Evolutionary conservation across 768 basidiomycete species (phyloP).

Genomic region (Phallus indusiatus): DNA sequence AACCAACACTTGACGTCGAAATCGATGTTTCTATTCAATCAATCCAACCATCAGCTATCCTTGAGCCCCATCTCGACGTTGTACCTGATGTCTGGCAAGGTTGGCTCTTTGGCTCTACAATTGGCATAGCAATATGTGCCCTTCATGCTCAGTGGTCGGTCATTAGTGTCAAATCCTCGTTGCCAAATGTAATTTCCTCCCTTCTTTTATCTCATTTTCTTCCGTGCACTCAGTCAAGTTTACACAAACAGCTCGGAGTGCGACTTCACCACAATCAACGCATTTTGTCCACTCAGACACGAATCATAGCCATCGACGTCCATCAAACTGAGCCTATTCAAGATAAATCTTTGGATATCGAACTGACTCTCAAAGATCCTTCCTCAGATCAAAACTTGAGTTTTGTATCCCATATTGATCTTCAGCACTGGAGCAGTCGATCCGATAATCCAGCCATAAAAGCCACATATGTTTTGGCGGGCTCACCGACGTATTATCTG

Average conservation of each 20-base stretch:
- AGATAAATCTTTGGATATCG: neutral
- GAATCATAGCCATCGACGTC: slow-evolving; percentile 46
- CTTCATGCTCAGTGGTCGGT: slow-evolving; percentile 49
- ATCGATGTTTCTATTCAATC: slow-evolving; percentile 37
- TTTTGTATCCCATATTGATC: neutral
- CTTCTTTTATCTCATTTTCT: neutral
- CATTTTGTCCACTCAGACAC: slow-evolving; percentile 55
- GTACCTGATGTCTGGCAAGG: slow-evolving; percentile 66
- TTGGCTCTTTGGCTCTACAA: slow-evolving; percentile 58
- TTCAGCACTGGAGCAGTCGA: neutral
- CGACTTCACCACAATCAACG: slow-evolving; percentile 19
- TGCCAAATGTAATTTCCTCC: neutral
- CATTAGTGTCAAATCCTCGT: slow-evolving; percentile 14
- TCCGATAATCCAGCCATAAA: slow-evolving; percentile 27
- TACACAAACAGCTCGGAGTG: slow-evolving; percentile 13
- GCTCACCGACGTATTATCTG: slow-evolving; percentile 46
- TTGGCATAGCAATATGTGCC: slow-evolving; percentile 57
- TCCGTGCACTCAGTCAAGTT: neutral
- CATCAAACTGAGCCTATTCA: slow-evolving; percentile 5
- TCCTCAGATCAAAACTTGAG: neutral
- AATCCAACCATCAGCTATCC: slow-evolving; percentile 22
- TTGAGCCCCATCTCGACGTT: slow-evolving; percentile 44
- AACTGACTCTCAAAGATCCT: neutral
- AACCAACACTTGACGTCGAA: slow-evolving; percentile 49
- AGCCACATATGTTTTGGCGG: slow-evolving; percentile 50